Percentiles rank a stretch among this genome's conserved stretches.
Conservation (phyloP, 257 asterid species). For the Linderniella brevidens region DNA sequence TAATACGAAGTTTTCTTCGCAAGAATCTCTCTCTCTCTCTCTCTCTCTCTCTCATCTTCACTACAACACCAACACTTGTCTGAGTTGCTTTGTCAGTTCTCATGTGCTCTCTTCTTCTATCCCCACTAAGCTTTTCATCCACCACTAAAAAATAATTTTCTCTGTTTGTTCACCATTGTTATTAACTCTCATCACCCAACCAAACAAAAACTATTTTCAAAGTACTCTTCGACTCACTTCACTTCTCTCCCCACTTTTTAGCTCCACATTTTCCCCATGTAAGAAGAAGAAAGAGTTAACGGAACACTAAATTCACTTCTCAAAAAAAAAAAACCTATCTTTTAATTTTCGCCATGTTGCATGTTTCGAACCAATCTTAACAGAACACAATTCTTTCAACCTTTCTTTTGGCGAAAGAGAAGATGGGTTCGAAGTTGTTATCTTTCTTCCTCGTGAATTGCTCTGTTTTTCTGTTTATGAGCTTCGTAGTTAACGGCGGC, state of each 20-base stretch:
- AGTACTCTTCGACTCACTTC: too few species aligned
- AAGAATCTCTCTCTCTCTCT: slow-evolving; percentile 17
- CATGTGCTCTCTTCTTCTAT: slow-evolving; percentile 46
- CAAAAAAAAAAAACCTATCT: neutral
- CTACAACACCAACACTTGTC: slow-evolving; percentile 14
- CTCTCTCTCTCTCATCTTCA: slow-evolving; percentile 25
- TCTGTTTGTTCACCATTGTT: slow-evolving; percentile 10
- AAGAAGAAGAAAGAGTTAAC: too few species aligned
- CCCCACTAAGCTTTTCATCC: slow-evolving; percentile 24
- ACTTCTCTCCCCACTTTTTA: neutral
- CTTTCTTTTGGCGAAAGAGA: too few species aligned
- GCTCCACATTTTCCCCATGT: slow-evolving; percentile 5
- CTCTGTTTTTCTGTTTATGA: slow-evolving; percentile 22
- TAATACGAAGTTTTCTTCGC: slow-evolving; percentile 9
- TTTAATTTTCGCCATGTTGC: too few species aligned
- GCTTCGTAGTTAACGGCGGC: slow-evolving; percentile 16
- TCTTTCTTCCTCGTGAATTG: slow-evolving; percentile 22
- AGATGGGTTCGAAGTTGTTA: slow-evolving; percentile 23
- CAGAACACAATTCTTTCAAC: too few species aligned
- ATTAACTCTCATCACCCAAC: slow-evolving; percentile 3
- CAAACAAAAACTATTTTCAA: neutral
- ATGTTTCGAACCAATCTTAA: too few species aligned
- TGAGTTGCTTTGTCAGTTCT: slow-evolving; percentile 39
- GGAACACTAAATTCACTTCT: slow-evolving; percentile 5
- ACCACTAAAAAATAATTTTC: slow-evolving; percentile 33